A percentile compares a stretch with the other conserved stretches of the same genome.
Evolutionary conservation across 2,329 filamentous ascomycete genomes (phyloP).

Genomic region (Aureobasidium melanogenum): DNA sequence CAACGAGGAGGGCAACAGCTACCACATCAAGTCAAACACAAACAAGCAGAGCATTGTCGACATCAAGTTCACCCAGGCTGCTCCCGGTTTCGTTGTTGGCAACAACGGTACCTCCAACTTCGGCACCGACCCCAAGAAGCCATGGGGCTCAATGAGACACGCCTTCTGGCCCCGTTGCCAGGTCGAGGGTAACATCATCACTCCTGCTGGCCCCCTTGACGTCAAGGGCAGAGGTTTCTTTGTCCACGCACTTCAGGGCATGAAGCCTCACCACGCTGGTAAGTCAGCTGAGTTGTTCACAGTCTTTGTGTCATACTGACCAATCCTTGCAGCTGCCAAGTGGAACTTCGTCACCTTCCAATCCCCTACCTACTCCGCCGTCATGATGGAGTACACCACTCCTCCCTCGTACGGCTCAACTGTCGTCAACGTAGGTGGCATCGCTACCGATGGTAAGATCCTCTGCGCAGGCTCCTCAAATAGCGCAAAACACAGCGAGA

Average conservation of each 20-base stretch:
- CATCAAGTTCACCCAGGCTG: constrained; percentile 63
- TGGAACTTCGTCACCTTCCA: constrained; percentile 97
- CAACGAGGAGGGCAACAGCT: constrained; percentile 71
- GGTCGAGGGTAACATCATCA: constrained; percentile 75
- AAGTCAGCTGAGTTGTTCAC: constrained; percentile 20
- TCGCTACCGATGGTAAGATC: constrained; percentile 74
- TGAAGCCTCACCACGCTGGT: constrained; percentile 97
- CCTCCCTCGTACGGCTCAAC: constrained; percentile 87
- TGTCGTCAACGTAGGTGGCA: constrained; percentile 69
- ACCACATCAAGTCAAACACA: constrained; percentile 82
- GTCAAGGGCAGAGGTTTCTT: constrained; percentile 74
- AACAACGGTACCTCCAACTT: constrained; percentile 76
- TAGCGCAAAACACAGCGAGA: constrained; percentile 59
- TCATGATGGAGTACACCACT: constrained; percentile 94
- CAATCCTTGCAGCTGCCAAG: constrained; percentile 48
- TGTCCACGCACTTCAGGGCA: constrained; percentile 82
- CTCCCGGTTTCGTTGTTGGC: constrained; percentile 78
- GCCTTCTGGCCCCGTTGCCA: constrained; percentile 86
- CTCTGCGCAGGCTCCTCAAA: constrained; percentile 60
- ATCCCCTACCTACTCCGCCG: constrained; percentile 71
- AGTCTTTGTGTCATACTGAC: background rate
- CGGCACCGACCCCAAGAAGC: constrained; percentile 74
- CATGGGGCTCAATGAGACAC: constrained; percentile 90
- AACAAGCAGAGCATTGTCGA: constrained; percentile 78
- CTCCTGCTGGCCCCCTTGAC: constrained; percentile 70